Base-by-base conservation (phyloP, 225 moss, liverwort and hornwort genomes). In the Physcomitrium patens region DNA sequence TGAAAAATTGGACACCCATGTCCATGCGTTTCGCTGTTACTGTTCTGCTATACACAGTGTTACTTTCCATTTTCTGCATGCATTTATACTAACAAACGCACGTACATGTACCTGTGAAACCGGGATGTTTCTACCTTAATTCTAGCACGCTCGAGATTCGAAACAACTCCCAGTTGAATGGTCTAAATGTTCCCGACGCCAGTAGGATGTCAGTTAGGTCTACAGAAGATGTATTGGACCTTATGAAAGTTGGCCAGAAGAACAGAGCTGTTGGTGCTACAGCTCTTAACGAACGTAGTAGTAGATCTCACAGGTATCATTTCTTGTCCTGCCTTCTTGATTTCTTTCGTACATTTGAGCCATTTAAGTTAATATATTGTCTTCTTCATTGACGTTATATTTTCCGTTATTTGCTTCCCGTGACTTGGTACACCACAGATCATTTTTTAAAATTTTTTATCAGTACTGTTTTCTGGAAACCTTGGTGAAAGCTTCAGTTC, bases 241-340 rank as follows among this genome's bases (percentile, higher is more conserved):
- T 94, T 58, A 96, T 96, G 94, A 92, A 82, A 74, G 84, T 96
- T 50, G 96, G 96, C 19, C 84, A 89, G 83, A 89, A 89, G 70
- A 93, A 96, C 68, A 91, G 96, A 72, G 87, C 93, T 49, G 93
- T 96, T 26, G 93, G 96, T 60, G 93, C 96, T 37, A 96, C 96
- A 50, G 93, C 93, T 76, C 85, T 96, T 48, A 96, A 96, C 67
- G 96, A 93, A 77, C 89, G 96, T 15, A 96, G 96, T 77, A 96
- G 96, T 83, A 93, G 96, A 76, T 96, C 96, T 51, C 96, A 96
- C 67, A 89, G 89, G 89, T 89, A 71, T 23, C 7, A 15, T 50
- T 47, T 48, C 43, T 55, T 62, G 28, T 62, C 17, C 53, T 66
- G 1, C 15, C 49, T 27, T 8, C 43, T 59, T 60, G 7, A 0